Evolutionary conservation across 768 basidiomycete genomes (phyloP), one percentile per base, ranked within the genome.

Genomic region (Pulveroboletus sp.): DNA sequence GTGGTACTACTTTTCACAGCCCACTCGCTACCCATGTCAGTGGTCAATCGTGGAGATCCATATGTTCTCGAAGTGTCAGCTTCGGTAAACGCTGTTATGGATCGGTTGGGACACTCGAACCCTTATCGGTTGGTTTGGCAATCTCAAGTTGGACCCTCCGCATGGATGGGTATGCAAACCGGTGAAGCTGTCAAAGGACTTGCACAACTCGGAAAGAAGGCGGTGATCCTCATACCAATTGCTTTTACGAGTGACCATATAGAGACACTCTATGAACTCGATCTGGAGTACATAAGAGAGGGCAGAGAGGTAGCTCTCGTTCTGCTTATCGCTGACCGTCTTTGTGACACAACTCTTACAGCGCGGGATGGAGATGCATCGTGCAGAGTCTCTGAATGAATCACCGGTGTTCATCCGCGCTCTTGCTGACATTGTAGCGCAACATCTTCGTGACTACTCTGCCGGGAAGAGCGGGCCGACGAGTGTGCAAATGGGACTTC

Each of bases 181-280:
- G 76, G 80, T 15, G 93, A 91, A 46, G 89, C 93, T 39, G 72
- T 99, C 64, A 92, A 96, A 75, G 89, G 89, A 15, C 76, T 90
- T 38, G 85, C 86, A 45, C 79, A 84, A 15, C 71, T 89, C 36
- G 87, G 86, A 28, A 80, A 76, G 65, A 90, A 89, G 67, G 80
- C 83, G 54, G 83, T 78, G 4, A 76, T 97, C 49, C 73, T 98
- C 35, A 82, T 99, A 7, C 96, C 96, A 0, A 93, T 99, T 54
- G 96, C 96, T 24, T 99, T 99, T 73, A 99, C 96, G 13, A 93
- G 88, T 66, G 96, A 99, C 70, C 96, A 99, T 67, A 98, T 99
- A 62, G 96, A 99, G 75, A 99, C 96, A 21, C 75, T 99, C 43
- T 98, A 89, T 61, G 96, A 99, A 72, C 77, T 98, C 43, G 96